Conservation (phyloP, 148 eudicot genomes). For the Silene uniflora region DNA sequence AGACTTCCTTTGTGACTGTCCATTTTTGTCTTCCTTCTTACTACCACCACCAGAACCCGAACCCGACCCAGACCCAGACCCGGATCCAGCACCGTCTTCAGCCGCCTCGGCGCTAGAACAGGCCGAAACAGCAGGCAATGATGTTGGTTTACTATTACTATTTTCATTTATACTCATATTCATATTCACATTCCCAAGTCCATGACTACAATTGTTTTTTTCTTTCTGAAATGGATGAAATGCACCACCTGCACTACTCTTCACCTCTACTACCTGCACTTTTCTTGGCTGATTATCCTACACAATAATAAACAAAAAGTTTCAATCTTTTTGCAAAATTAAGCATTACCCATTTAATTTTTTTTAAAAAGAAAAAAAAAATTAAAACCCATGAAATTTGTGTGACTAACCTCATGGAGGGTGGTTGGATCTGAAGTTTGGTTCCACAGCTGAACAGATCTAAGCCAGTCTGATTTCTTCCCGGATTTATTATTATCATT, state of each 20-base stretch:
- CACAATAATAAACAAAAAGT: not conserved
- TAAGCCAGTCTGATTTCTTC: slow-evolving; percentile 69
- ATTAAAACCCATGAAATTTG: not conserved
- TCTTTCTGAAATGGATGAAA: slow-evolving; percentile 74
- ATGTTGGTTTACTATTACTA: not conserved
- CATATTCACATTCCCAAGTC: not conserved
- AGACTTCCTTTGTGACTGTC: slow-evolving; percentile 49
- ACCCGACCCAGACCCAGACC: not conserved
- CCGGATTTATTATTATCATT: slow-evolving; percentile 20
- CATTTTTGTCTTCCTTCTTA: slow-evolving; percentile 50
- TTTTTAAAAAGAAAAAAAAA: not conserved
- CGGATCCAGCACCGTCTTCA: slow-evolving; percentile 23
- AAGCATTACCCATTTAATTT: not conserved
- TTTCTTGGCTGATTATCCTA: slow-evolving; percentile 39
- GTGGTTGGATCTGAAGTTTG: slow-evolving; percentile 49
- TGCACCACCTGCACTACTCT: slow-evolving; percentile 47
- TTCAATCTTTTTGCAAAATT: not conserved
- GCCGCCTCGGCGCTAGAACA: slow-evolving; percentile 47
- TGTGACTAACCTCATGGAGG: slow-evolving; percentile 30
- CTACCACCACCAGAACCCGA: not conserved
- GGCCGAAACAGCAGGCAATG: slow-evolving; percentile 28
- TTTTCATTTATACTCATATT: not conserved
- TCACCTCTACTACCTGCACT: slow-evolving; percentile 41
- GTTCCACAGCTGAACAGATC: slow-evolving; percentile 74
- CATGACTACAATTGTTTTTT: slow-evolving; percentile 14